A percentile compares a stretch with the other conserved stretches of the same genome.
Evolutionary conservation across 1,284 basidiomycete species (phyloP).

Genomic region (Calocybe gambosa): DNA sequence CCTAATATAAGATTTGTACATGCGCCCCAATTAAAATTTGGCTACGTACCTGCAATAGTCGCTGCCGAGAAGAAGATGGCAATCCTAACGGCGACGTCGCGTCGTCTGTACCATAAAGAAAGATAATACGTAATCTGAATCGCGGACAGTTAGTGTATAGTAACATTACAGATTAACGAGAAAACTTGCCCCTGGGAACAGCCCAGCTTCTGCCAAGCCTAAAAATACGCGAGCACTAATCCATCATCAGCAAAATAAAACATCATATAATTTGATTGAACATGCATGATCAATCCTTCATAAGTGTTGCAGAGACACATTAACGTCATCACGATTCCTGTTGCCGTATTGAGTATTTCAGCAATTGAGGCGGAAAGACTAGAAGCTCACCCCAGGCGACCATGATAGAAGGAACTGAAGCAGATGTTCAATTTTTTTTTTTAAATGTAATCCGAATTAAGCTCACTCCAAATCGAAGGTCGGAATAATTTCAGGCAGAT

Average conservation of each 20-base stretch:
- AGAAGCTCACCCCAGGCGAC: conserved; percentile 34
- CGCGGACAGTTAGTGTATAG: neutral
- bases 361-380: neutral
- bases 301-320: conserved; percentile 34
- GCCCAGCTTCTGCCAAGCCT: conserved; percentile 47
- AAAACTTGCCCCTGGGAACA: conserved; percentile 40
- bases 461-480: conserved; percentile 44
- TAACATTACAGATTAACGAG: neutral
- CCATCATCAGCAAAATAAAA: neutral
- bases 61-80: conserved; percentile 58
- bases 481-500: conserved; percentile 39
- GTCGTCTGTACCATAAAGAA: conserved; percentile 47
- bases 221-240: conserved; percentile 41
- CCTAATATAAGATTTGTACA: conserved; percentile 11
- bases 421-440: neutral
- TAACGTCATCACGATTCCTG: conserved; percentile 34
- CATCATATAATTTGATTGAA: neutral
- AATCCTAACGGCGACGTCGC: conserved; percentile 43
- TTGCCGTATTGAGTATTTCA: neutral
- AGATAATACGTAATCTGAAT: conserved; percentile 44
- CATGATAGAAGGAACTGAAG: conserved; percentile 42
- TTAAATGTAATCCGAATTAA: conserved; percentile 6
- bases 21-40: neutral
- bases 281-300: conserved; percentile 28
- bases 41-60: conserved; percentile 37